Conservation (phyloP, 2,329 filamentous ascomycete genomes). For the Talaromyces amestolkiae region DNA sequence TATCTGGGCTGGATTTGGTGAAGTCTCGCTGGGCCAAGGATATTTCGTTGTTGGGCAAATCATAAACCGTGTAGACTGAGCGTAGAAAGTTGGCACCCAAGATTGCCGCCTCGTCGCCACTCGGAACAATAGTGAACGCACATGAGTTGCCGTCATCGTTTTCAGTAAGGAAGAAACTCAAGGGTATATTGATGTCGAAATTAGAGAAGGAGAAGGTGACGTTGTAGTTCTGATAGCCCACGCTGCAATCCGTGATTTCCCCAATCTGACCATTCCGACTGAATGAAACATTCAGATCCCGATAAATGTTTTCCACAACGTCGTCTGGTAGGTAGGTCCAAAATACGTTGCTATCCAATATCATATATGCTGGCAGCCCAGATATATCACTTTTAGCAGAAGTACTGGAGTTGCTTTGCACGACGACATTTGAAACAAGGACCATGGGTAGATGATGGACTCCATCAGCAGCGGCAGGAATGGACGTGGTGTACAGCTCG, state of each 20-base stretch:
- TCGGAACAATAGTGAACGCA: not conserved
- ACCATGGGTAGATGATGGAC: not conserved
- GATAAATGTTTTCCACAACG: not conserved
- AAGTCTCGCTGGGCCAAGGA: slow-evolving; percentile 65
- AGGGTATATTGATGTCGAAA: not conserved
- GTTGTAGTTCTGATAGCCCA: not conserved
- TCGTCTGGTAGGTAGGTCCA: not conserved
- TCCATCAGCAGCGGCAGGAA: not conserved
- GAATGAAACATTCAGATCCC: not conserved
- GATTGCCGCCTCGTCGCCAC: slow-evolving; percentile 45
- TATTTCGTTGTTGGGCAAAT: slow-evolving; percentile 66
- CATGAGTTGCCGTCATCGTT: no score
- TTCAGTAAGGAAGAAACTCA: not conserved
- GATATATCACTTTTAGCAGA: not conserved
- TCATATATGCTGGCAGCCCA: not conserved
- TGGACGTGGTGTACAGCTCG: not conserved
- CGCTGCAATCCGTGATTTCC: not conserved
- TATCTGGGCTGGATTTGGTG: slow-evolving; percentile 36
- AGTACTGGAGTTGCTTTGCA: not conserved
- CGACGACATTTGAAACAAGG: not conserved
- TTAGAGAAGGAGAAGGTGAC: not conserved
- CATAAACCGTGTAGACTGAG: slow-evolving; percentile 70
- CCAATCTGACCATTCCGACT: not conserved
- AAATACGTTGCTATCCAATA: not conserved
- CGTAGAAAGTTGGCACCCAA: slow-evolving; percentile 70